These are phyloP conservation scores for Detonula confervacea DNA, from an alignment of 352 stramenopile species.

Conservation along the genomic window DNA sequence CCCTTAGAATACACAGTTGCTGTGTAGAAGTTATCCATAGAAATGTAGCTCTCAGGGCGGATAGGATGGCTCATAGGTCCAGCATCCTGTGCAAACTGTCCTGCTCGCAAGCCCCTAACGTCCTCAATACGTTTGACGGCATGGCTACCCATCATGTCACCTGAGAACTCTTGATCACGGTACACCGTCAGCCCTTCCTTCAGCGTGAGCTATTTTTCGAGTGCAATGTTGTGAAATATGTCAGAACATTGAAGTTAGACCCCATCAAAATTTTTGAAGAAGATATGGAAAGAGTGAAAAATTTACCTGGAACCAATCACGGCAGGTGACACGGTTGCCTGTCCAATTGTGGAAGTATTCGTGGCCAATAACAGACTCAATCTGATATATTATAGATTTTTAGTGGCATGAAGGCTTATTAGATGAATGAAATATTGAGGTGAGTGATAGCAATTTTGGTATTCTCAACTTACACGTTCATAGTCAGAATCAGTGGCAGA, in stretches of 20 bases:
- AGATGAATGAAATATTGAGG: too few relatives aligned
- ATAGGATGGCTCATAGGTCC: conserved; percentile 87
- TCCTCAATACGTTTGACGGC: conserved; percentile 89
- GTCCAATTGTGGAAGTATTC: conserved; percentile 89
- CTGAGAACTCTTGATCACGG: conserved; percentile 85
- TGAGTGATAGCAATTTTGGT: background rate
- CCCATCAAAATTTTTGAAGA: background rate
- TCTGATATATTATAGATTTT: too few relatives aligned
- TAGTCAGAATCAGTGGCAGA: conserved; percentile 89
- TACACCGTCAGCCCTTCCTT: conserved; percentile 92
- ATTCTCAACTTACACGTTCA: conserved; percentile 55
- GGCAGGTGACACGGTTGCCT: conserved; percentile 83
- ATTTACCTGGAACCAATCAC: conserved; percentile 86
- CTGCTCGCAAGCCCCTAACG: conserved; percentile 75
- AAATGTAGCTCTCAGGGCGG: conserved; percentile 88
- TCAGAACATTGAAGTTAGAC: too few relatives aligned
- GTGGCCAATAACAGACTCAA: conserved; percentile 75
- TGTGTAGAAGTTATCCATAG: conserved; percentile 92
- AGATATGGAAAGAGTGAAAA: conserved; percentile 55
- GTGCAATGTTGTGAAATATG: background rate
- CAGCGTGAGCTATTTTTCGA: conserved; percentile 85
- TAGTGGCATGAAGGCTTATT: conserved; percentile 70
- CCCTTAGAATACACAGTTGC: conserved; percentile 90
- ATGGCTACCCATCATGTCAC: conserved; percentile 78
- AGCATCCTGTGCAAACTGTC: conserved; percentile 88